Percentiles rank a stretch among this genome's conserved stretches.
These are phyloP conservation scores for Suillus subalutaceus DNA, from an alignment of 768 basidiomycete genomes.

Conservation along the genomic window DNA sequence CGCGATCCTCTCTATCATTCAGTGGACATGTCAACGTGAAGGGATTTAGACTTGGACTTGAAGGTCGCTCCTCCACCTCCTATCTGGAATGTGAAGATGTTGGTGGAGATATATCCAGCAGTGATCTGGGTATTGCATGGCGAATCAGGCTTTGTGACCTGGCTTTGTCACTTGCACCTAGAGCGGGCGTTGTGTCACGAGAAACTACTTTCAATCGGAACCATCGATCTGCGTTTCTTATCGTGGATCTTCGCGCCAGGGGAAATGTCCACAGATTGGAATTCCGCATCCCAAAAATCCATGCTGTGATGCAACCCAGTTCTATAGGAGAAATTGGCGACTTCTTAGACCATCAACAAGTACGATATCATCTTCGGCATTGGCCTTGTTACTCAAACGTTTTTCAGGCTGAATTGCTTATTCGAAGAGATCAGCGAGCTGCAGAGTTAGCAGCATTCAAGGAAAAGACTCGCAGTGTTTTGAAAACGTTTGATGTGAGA, in stretches of 20 bases:
- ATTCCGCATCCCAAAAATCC: conserved; percentile 70
- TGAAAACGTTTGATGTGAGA: conserved; percentile 74
- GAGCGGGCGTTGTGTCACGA: conserved; percentile 38
- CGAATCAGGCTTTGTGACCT: conserved; percentile 72
- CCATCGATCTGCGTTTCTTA: conserved; percentile 81
- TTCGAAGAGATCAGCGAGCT: conserved; percentile 74
- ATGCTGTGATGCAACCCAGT: conserved; percentile 93
- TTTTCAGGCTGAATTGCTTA: conserved; percentile 69
- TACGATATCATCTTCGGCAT: conserved; percentile 28
- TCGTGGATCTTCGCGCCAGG: conserved; percentile 67
- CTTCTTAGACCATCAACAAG: conserved; percentile 84
- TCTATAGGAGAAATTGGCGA: conserved; percentile 91
- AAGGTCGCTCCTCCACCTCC: conserved; percentile 71
- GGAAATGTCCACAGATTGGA: conserved; percentile 44
- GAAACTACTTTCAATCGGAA: conserved; percentile 54
- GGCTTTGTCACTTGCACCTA: conserved; percentile 81
- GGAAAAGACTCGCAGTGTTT: conserved; percentile 72
- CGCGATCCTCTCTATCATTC: conserved; percentile 37
- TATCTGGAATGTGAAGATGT: conserved; percentile 79
- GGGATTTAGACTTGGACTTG: conserved; percentile 80
- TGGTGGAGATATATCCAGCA: conserved; percentile 58
- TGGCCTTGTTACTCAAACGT: conserved; percentile 17
- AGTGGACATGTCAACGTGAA: conserved; percentile 64
- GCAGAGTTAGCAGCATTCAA: conserved; percentile 82
- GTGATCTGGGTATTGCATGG: conserved; percentile 54